These are phyloP conservation scores for Metschnikowia gelsemii DNA, from an alignment of 805 yeast genomes.

Conservation along the genomic window DNA sequence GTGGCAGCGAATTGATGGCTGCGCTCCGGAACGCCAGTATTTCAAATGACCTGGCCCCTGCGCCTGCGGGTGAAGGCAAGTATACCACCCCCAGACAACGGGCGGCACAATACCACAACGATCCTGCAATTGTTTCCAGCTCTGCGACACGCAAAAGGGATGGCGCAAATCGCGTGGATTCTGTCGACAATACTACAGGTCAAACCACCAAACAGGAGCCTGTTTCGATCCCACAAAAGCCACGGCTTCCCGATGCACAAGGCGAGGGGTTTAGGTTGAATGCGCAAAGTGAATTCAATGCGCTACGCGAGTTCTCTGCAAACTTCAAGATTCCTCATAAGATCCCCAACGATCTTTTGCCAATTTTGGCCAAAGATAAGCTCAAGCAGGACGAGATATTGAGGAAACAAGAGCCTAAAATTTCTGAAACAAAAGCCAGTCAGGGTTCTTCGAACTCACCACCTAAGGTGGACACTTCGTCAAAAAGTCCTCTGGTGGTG, in stretches of 20 bases:
- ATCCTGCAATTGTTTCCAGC: slow-evolving; percentile 66
- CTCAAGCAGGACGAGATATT: slow-evolving; percentile 61
- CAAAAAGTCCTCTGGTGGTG: slow-evolving; percentile 13
- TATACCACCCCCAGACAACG: slow-evolving; percentile 60
- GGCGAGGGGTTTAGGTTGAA: slow-evolving; percentile 44
- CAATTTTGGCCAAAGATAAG: slow-evolving; percentile 68
- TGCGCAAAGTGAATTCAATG: slow-evolving; percentile 63
- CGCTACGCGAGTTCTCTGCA: slow-evolving; percentile 75
- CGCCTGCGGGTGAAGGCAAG: slow-evolving; percentile 32
- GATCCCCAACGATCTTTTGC: slow-evolving; percentile 62
- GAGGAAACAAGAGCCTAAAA: slow-evolving; percentile 33
- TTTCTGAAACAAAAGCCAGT: slow-evolving; percentile 10
- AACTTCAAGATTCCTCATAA: slow-evolving; percentile 70
- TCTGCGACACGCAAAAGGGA: slow-evolving; percentile 33
- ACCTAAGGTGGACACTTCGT: slow-evolving; percentile 11
- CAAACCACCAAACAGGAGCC: slow-evolving; percentile 17
- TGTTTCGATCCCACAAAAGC: slow-evolving; percentile 14
- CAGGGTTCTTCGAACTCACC: slow-evolving; percentile 3
- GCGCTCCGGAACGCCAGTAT: slow-evolving; percentile 38
- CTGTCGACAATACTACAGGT: not conserved
- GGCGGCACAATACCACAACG: slow-evolving; percentile 51
- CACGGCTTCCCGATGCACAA: slow-evolving; percentile 15
- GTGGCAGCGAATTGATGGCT: slow-evolving; percentile 51
- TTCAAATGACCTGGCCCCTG: slow-evolving; percentile 14
- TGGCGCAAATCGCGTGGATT: not conserved